Evolutionary conservation across 306 rosid species (phyloP).

Genomic region (Medicago lupulina): DNA sequence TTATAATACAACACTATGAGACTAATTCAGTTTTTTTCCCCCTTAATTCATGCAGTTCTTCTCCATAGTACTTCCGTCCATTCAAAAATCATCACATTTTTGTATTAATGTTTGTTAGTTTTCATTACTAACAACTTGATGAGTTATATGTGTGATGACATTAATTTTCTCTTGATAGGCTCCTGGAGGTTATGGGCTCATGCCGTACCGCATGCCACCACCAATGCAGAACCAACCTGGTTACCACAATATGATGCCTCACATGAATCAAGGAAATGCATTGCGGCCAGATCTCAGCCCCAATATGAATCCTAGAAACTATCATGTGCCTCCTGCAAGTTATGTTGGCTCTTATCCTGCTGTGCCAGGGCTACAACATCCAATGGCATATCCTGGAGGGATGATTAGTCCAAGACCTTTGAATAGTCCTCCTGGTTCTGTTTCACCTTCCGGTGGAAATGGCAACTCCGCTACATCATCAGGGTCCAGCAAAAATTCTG

Average conservation of each 20-base stretch:
- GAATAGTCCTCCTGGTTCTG: conserved; percentile 73
- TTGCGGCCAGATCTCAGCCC: conserved; percentile 78
- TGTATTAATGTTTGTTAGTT: conserved; percentile 22
- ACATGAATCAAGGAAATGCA: conserved; percentile 82
- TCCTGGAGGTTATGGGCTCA: conserved; percentile 79
- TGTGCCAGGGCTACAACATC: conserved; percentile 88
- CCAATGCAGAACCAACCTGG: conserved; percentile 94
- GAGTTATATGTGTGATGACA: conserved; percentile 35
- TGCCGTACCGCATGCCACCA: conserved; percentile 93
- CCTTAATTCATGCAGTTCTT: conserved; percentile 19
- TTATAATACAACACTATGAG: background rate
- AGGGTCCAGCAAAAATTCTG: conserved; percentile 66
- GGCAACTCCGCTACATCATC: conserved; percentile 65
- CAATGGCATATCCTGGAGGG: conserved; percentile 80
- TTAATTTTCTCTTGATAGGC: conserved; percentile 60
- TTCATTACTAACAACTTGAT: conserved; percentile 16
- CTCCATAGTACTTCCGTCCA: conserved; percentile 12
- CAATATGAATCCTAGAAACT: conserved; percentile 75
- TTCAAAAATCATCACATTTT: conserved; percentile 21
- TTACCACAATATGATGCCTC: conserved; percentile 83
- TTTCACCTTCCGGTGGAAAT: conserved; percentile 64
- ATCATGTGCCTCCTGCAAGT: conserved; percentile 70
- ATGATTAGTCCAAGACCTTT: conserved; percentile 76
- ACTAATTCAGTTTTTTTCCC: background rate
- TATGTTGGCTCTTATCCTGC: conserved; percentile 81